These are phyloP conservation scores for Desmodesmus armatus DNA, from an alignment of 139 green algal species.

Conservation along the genomic window DNA sequence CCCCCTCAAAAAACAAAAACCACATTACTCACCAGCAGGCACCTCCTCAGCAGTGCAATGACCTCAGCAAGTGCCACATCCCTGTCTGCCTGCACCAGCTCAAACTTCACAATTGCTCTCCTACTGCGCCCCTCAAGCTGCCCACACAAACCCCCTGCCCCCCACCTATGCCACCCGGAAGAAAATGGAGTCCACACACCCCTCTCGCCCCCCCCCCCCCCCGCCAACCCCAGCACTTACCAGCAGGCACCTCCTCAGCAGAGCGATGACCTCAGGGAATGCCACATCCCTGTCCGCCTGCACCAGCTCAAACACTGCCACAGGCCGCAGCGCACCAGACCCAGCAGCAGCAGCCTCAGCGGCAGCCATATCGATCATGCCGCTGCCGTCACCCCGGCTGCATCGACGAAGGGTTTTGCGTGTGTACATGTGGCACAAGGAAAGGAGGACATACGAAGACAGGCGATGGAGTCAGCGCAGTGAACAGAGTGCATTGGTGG, in stretches of 20 bases:
- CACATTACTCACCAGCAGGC: slow-evolving; percentile 56
- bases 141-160: background rate
- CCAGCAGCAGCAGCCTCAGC: too few species aligned
- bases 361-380: too few species aligned
- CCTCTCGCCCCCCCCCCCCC: background rate
- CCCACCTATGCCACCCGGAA: background rate
- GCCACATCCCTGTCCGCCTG: slow-evolving; percentile 72
- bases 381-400: slow-evolving; percentile 2
- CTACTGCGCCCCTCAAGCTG: background rate
- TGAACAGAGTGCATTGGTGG: too few species aligned
- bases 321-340: slow-evolving; percentile 42
- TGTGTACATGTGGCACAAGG: too few species aligned
- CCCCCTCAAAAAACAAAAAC: background rate
- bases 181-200: too few species aligned
- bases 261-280: slow-evolving; percentile 70
- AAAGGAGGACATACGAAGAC: too few species aligned
- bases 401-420: too few species aligned
- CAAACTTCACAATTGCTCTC: slow-evolving; percentile 54
- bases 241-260: slow-evolving; percentile 58
- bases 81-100: slow-evolving; percentile 78
- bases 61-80: slow-evolving; percentile 73
- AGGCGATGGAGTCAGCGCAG: too few species aligned
- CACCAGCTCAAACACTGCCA: slow-evolving; percentile 86
- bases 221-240: slow-evolving; percentile 42
- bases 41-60: slow-evolving; percentile 58